A percentile compares a stretch with the other conserved stretches of the same genome.
phyloP scores from a whole-genome alignment of 805 yeast genomes.

The Saccharomyces mikatae region DNA sequence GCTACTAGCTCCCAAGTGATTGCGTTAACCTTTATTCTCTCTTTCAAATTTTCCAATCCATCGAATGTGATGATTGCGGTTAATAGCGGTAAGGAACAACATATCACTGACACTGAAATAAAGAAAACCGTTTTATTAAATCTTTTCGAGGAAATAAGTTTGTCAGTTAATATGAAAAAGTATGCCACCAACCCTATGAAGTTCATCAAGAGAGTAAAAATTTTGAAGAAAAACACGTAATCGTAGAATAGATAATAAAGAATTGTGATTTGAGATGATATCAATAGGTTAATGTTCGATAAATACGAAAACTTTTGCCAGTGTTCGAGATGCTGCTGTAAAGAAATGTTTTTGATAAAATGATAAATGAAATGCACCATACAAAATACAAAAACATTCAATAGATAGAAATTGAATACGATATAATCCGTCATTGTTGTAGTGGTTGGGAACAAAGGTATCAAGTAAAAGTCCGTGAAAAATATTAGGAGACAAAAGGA shows the following conservation, averaged over 20 bases:
- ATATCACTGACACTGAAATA: constrained; percentile 58
- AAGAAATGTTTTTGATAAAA: constrained; percentile 53
- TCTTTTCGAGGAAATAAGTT: constrained; percentile 53
- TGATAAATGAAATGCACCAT: constrained; percentile 55
- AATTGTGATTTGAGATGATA: constrained; percentile 46
- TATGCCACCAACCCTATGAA: constrained; percentile 51
- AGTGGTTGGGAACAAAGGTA: constrained; percentile 24
- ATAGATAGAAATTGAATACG: constrained; percentile 43
- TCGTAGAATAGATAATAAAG: constrained; percentile 37
- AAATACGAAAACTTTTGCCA: constrained; percentile 64
- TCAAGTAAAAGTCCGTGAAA: constrained; percentile 19
- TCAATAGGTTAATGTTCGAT: constrained; percentile 57
- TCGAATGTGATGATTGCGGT: constrained; percentile 37
- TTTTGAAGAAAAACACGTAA: constrained; percentile 22
- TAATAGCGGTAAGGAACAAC: constrained; percentile 47
- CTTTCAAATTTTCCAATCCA: constrained; percentile 41
- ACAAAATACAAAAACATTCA: constrained; percentile 49
- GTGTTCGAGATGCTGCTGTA: constrained; percentile 33
- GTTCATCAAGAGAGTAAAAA: constrained; percentile 34
- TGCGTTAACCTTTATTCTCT: constrained; percentile 48
- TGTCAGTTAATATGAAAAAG: constrained; percentile 49
- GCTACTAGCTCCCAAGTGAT: constrained; percentile 56
- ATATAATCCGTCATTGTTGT: constrained; percentile 36
- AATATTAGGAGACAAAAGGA: constrained; percentile 13
- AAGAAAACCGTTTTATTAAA: constrained; percentile 65